A percentile compares a stretch with the other conserved stretches of the same genome.
These are phyloP conservation scores for Dimargaris cristalligena DNA, from an alignment of 192 early-diverging fungal genomes.

Conservation along the genomic window DNA sequence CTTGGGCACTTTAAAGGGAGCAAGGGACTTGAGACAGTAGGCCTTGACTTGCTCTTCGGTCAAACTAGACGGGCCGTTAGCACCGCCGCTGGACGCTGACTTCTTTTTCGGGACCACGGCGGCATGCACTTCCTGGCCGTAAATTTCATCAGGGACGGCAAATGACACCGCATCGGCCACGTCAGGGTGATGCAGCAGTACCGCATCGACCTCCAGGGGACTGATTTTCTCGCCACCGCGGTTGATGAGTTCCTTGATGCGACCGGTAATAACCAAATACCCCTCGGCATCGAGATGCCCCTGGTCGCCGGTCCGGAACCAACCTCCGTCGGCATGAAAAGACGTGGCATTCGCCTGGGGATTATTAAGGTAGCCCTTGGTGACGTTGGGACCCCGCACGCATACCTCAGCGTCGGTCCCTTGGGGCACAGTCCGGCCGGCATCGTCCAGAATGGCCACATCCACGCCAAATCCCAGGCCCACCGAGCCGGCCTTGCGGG, in stretches of 20 bases:
- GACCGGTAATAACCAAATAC: constrained; percentile 61
- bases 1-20: constrained; percentile 58
- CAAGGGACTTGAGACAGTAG: constrained; percentile 35
- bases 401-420: constrained; percentile 59
- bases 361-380: constrained; percentile 58
- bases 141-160: constrained; percentile 55
- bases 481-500: constrained; percentile 62
- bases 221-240: constrained; percentile 84
- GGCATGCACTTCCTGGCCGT: constrained; percentile 69
- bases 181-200: constrained; percentile 45
- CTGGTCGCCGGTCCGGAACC: constrained; percentile 76
- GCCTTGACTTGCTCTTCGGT: constrained; percentile 33
- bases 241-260: constrained; percentile 83
- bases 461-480: constrained; percentile 62
- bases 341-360: constrained; percentile 38
- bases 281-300: constrained; percentile 62
- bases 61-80: constrained; percentile 20
- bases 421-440: constrained; percentile 21
- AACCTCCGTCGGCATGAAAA: constrained; percentile 29
- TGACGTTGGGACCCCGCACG: constrained; percentile 68
- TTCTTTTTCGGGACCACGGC: constrained; percentile 47
- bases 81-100: too few relatives aligned
- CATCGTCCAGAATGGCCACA: constrained; percentile 42
- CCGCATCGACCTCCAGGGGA: constrained; percentile 65
- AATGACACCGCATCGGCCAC: constrained; percentile 62